These are phyloP conservation scores for Trifolium fragiferum DNA, from an alignment of 306 rosid genomes.

Conservation along the genomic window DNA sequence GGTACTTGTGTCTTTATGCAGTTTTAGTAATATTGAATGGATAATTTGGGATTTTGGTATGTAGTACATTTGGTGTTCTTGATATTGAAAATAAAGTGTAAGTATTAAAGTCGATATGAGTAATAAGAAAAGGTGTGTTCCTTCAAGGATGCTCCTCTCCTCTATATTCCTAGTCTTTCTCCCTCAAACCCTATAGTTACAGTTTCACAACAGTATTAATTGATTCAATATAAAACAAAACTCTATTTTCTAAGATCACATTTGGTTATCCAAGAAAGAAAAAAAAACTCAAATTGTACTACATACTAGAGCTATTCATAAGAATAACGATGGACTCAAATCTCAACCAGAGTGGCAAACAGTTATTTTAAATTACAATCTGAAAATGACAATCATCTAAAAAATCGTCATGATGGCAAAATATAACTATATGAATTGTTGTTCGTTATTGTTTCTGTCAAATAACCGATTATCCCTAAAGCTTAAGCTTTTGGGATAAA, in stretches of 20 bases:
- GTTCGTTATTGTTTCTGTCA: background rate
- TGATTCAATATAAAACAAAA: background rate
- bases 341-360: background rate
- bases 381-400: constrained; percentile 10
- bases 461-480: no score
- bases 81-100: no score
- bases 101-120: no score
- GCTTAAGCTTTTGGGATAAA: no score
- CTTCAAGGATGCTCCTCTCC: background rate
- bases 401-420: constrained; percentile 1
- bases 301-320: background rate
- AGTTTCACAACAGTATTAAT: background rate
- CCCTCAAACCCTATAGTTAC: background rate
- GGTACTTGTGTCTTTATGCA: no score
- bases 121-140: no score
- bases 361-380: background rate
- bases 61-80: no score
- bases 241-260: background rate
- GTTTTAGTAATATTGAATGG: no score
- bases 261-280: background rate
- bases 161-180: background rate
- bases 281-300: constrained; percentile 8
- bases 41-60: no score
- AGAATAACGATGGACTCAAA: background rate
- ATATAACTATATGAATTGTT: background rate